Base-by-base conservation (phyloP, 2,329 filamentous ascomycete species). In the Byssochlamys sp. region DNA sequence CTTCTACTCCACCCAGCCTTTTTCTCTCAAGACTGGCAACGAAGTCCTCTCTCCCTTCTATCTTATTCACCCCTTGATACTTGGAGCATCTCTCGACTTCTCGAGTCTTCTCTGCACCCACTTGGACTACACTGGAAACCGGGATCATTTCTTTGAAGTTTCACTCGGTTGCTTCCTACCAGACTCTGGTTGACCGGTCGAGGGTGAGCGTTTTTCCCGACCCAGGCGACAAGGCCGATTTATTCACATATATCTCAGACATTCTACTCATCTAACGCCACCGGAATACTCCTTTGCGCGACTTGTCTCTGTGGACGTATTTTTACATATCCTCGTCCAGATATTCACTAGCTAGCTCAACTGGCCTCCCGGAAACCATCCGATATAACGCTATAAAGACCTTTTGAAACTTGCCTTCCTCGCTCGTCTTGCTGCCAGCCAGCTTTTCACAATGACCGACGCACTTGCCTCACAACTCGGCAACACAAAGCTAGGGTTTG, bases 381-480 rank as follows among this genome's bases (percentile, higher is more conserved):
- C 49, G 49, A 14, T 25, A 31, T 45, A 27, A 48, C 33, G 24
- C 52, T 52, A 28, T 33, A 24, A 28, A 39, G n/a, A 39, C 25
- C 39, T 26, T 31, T 45, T 31, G 24, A 35, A 10, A 24, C 26
- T n/a, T 28, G 11, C 19, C n/a, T 31, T 7, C 24, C 24, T 26
- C 19, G n/a, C 26, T 19, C 33, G 5, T 35, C 25, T 26, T 28
- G n/a, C 12, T 45, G 25, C 26, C 35, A 55, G 25, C 58, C 57
- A 58, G 57, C 53, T 54, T 54, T 61, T 65, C 68, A 69, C 59
- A 60, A 77, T 77, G 75, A 66, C 74, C 54, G 74, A 76, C 61
- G 65, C 73, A 60, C 70, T 78, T 64, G 73, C 76, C 65, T 68
- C 74, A 64, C 76, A 78, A 67, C 66, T 78, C 56, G 69, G 68